phyloP scores from a whole-genome alignment of 176 grass and related monocot species.

The Oryza longistaminata region DNA sequence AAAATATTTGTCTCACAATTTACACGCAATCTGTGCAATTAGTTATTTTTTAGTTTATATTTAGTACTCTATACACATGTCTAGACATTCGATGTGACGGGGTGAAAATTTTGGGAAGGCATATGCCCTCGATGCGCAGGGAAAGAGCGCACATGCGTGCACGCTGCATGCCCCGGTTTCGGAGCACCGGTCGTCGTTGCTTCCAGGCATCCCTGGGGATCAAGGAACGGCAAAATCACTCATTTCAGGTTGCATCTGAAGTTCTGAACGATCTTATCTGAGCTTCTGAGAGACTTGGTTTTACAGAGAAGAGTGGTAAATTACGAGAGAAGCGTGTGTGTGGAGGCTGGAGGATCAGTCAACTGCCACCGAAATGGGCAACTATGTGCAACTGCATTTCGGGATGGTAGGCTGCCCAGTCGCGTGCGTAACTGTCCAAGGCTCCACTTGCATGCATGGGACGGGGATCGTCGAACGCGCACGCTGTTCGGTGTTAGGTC shows the following conservation, averaged over 20 bases:
- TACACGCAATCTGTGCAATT: too few species aligned
- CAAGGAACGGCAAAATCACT: neutral
- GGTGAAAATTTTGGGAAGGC: too few species aligned
- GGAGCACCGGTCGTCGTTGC: neutral
- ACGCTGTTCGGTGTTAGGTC: neutral
- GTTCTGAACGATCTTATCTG: neutral
- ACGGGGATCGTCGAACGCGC: neutral
- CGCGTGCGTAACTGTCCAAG: neutral
- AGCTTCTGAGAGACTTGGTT: neutral
- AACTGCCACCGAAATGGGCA: slow-evolving; percentile 9
- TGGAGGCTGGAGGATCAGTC: neutral
- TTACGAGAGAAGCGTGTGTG: neutral
- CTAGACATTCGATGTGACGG: too few species aligned
- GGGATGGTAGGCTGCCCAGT: neutral
- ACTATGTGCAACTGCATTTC: neutral
- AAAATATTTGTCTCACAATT: too few species aligned
- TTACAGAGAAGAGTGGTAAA: neutral
- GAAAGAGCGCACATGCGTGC: neutral
- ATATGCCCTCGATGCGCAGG: neutral
- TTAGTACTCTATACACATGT: too few species aligned
- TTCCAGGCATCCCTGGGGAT: neutral
- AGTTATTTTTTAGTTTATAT: too few species aligned
- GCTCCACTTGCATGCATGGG: neutral
- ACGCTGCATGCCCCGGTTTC: neutral
- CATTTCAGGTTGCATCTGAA: neutral